Conservation (phyloP, 2,329 filamentous ascomycete species). For the Ilyonectria robusta region DNA sequence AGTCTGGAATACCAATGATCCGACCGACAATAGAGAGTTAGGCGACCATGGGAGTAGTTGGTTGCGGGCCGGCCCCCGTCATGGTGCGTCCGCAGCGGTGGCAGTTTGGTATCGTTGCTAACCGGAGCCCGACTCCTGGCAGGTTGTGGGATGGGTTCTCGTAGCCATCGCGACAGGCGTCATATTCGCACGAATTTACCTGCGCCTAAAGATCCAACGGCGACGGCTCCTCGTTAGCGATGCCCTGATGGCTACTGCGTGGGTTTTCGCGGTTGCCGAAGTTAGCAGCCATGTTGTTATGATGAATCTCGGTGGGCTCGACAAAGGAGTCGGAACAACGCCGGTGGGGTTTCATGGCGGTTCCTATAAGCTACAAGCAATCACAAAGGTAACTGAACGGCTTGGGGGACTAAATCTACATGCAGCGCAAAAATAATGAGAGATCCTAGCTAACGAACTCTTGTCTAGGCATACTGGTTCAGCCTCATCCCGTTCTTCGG, state of each 20-base stretch:
- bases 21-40: too few relatives aligned
- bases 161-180: not conserved
- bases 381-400: not conserved
- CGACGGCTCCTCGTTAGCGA: not conserved
- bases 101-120: too few relatives aligned
- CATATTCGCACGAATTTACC: slow-evolving; percentile 6
- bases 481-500: not conserved
- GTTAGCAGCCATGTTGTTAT: not conserved
- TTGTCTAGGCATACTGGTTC: slow-evolving; percentile 1
- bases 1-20: too few relatives aligned
- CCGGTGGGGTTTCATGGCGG: not conserved
- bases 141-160: slow-evolving; percentile 14
- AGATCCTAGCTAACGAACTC: not conserved
- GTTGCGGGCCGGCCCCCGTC: too few relatives aligned
- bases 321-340: not conserved
- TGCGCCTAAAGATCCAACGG: slow-evolving; percentile 10
- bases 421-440: not conserved
- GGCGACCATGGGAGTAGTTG: too few relatives aligned
- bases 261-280: not conserved
- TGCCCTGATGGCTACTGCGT: not conserved
- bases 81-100: too few relatives aligned
- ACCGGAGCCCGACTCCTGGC: not conserved
- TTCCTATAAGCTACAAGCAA: not conserved
- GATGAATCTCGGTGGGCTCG: not conserved
- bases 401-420: not conserved